A percentile compares a stretch with the other conserved stretches of the same genome.
Evolutionary conservation across 805 yeast species (phyloP).

Genomic region (Vanderwaltozyma tropicalis): DNA sequence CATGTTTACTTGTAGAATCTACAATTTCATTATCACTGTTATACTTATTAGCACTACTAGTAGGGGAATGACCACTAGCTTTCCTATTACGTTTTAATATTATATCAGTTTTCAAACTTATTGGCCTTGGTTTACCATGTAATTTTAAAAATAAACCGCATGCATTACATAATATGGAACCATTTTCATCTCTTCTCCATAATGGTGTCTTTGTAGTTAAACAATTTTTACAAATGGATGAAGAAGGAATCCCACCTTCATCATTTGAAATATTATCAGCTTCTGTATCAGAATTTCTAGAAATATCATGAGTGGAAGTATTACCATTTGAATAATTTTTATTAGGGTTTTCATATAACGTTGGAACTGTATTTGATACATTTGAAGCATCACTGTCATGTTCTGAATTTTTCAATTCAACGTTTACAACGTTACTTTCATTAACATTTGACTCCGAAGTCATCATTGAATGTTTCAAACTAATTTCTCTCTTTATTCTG

Average conservation of each 20-base stretch:
- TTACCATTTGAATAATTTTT: too few relatives aligned
- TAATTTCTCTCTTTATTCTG: too few relatives aligned
- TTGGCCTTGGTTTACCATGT: slow-evolving; percentile 90
- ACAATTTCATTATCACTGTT: background rate
- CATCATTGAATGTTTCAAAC: too few relatives aligned
- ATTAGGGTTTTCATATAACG: too few relatives aligned
- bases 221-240: slow-evolving; percentile 82
- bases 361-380: too few relatives aligned
- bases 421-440: too few relatives aligned
- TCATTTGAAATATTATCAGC: background rate
- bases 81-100: slow-evolving; percentile 85
- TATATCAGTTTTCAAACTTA: slow-evolving; percentile 81
- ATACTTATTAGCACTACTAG: background rate
- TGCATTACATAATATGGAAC: slow-evolving; percentile 86
- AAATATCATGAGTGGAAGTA: too few relatives aligned
- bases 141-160: slow-evolving; percentile 83
- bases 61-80: slow-evolving; percentile 15
- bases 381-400: too few relatives aligned
- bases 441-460: too few relatives aligned
- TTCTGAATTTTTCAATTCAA: too few relatives aligned
- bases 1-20: too few relatives aligned
- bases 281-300: background rate
- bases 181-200: slow-evolving; percentile 91
- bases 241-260: background rate
- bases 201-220: slow-evolving; percentile 87